phyloP scores from a whole-genome alignment of 1,139 yeast genomes.

The Taiozyma sp. region DNA sequence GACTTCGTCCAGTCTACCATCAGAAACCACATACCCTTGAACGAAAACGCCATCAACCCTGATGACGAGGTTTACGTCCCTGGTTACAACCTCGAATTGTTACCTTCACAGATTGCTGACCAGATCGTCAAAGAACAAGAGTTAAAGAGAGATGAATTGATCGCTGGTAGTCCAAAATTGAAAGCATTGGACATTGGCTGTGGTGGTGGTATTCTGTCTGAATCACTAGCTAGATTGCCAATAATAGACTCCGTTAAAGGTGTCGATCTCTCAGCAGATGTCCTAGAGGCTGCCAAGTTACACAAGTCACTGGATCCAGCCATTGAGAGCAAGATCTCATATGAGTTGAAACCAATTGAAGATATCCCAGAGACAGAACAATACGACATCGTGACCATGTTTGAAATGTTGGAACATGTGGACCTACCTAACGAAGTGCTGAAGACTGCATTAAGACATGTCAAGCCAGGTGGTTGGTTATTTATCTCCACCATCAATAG shows the following conservation, averaged over 20 bases:
- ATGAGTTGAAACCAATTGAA: constrained; percentile 60
- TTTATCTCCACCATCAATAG: constrained; percentile 91
- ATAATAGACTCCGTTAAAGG: constrained; percentile 66
- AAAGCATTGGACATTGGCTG: constrained; percentile 87
- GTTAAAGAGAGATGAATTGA: constrained; percentile 37
- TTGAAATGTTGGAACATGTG: constrained; percentile 94
- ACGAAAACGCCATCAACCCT: constrained; percentile 34
- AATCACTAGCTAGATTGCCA: constrained; percentile 76
- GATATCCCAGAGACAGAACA: constrained; percentile 40
- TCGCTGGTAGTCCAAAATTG: constrained; percentile 31
- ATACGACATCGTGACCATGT: constrained; percentile 81
- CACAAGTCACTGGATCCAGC: constrained; percentile 69
- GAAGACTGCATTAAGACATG: constrained; percentile 57
- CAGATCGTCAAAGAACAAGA: constrained; percentile 45
- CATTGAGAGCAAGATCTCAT: constrained; percentile 47
- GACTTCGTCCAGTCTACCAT: constrained; percentile 74
- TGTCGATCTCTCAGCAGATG: constrained; percentile 81
- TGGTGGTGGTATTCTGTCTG: constrained; percentile 93
- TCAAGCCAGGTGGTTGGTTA: constrained; percentile 79
- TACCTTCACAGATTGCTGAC: constrained; percentile 50
- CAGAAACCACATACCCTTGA: constrained; percentile 40
- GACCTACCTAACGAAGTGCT: constrained; percentile 76
- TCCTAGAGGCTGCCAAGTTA: constrained; percentile 68
- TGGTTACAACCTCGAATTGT: constrained; percentile 63
- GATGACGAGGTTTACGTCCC: constrained; percentile 66